Conservation (phyloP, 495 filamentous ascomycete genomes). For the Parathielavia hyrcaniae region DNA sequence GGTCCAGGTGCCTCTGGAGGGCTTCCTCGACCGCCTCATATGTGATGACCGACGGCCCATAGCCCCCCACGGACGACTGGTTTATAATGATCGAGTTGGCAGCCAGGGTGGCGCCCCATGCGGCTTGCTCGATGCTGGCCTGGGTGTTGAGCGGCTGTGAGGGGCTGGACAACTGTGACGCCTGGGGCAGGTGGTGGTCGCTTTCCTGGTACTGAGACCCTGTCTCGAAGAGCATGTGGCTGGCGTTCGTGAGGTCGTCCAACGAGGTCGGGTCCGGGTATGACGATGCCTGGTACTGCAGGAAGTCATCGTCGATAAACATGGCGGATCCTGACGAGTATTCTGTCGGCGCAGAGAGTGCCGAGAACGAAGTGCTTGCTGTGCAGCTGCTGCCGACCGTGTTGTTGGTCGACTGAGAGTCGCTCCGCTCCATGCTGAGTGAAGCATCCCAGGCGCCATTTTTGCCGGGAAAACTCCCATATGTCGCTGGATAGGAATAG, state of each 20-base stretch:
- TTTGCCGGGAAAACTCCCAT: neutral
- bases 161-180: neutral
- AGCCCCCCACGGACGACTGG: no score
- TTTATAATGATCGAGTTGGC: constrained; percentile 1
- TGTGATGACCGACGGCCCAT: neutral
- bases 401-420: constrained; percentile 8
- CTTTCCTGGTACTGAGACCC: constrained; percentile 9
- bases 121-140: constrained; percentile 7
- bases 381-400: constrained; percentile 12
- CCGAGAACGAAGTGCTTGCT: neutral
- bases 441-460: constrained; percentile 4
- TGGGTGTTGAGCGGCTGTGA: neutral
- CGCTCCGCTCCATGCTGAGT: constrained; percentile 8
- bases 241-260: neutral
- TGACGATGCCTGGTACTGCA: neutral
- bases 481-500: neutral
- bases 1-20: neutral
- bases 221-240: constrained; percentile 5
- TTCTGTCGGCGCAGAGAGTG: neutral
- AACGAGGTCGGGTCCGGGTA: neutral
- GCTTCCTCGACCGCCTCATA: constrained; percentile 5
- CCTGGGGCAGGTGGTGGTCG: constrained; percentile 3
- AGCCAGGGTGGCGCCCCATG: constrained; percentile 9
- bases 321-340: neutral
- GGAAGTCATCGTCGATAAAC: neutral